Evolutionary conservation across 2,329 filamentous ascomycete genomes (phyloP), one percentile per base, ranked within the genome.

Genomic region (Phialemoniopsis sp.): DNA sequence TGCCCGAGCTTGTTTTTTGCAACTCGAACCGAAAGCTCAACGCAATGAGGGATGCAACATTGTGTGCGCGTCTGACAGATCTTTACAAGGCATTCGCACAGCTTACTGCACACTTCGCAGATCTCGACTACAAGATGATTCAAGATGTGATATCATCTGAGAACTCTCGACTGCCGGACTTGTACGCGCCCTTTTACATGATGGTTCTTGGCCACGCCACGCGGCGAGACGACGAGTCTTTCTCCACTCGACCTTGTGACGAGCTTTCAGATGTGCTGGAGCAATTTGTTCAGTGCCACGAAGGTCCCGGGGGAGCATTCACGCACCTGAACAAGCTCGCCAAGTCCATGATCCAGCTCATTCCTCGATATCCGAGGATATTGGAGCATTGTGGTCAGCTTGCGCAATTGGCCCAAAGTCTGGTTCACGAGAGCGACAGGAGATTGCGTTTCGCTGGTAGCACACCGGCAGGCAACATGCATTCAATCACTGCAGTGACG

Each of bases 51-150:
- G 21, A 26, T 26, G 21, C 10, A 10, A 10, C 6, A 26, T 6
- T 10, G 21, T 26, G 57, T 6, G 49, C 59, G 3, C 46, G 59
- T 21, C 53, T 67, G 4, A 50, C 52, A n/a, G 49, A 53, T 1
- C 60, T 74, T 32, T 72, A 66, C 45, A 44, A 47, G 9, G 52
- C 52, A 3, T 73, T 71, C 45, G 66, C 73, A n/a, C 65, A 57
- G 41, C 53, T 83, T 33, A 62, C 76, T 2, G 73, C 70, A 12
- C 67, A 66, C 43, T 73, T 81, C 42, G 57, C 80, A 38, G 53
- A 60, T 13, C 56, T 78, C 44, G 79, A 83, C 49, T 48, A 60
- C 29, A 51, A 52, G 36, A 59, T 57, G 3, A 44, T 73, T 15
- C 45, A 53, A 17, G 46, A 43, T 14, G 38, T 41, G 15, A 8